Evolutionary conservation across 495 filamentous ascomycete species (phyloP), one percentile per base, ranked within the genome.

Genomic region (Hypoxylon fuscum): DNA sequence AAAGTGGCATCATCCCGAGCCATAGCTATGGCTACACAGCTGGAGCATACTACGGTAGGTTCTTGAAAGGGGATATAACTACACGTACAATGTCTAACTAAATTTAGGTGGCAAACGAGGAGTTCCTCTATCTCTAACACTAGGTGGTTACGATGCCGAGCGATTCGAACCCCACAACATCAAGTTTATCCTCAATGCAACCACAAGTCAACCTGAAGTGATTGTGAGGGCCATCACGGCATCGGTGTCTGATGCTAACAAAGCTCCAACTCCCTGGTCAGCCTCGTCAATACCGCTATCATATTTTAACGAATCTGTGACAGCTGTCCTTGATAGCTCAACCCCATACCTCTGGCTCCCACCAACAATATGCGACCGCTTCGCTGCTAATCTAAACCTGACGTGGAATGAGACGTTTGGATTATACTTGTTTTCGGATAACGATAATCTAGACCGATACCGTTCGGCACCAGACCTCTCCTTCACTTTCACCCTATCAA

Each of bases 281-380:
- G 64, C 69, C 2, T 69, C 77, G 5, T 60, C 69, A 1, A 63
- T 66, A 11, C 31, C 75, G 8, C 72, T 87, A 5, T 72, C 76
- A 11, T 55, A 54, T 17, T 76, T 79, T 64, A 72, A 76, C 35
- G 80, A 82, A 59, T 77, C 77, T 12, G 73, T 83, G 12, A 70
- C 68, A 11, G 83, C 83, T 22, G 71, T 82, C 47, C 87, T 91
- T 55, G 88, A 91, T 63, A 85, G 85, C 12, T 85, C 86, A 2
- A 87, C 88, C 1, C 85, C 88, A 1, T 85, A 83, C 54, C 77
- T 90, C 0, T 90, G 87, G 87, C 80, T 91, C 2, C 88, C 88
- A 2, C 68, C 73, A 27, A 66, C 71, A 10, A 79, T 86, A n/a
- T 90, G 88, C 69, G 74, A 84, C 18, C 74, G 76, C 3, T 90